A percentile compares a stretch with the other conserved stretches of the same genome.
Evolutionary conservation across 768 basidiomycete genomes (phyloP).

Genomic region (Termitomyces sp.): DNA sequence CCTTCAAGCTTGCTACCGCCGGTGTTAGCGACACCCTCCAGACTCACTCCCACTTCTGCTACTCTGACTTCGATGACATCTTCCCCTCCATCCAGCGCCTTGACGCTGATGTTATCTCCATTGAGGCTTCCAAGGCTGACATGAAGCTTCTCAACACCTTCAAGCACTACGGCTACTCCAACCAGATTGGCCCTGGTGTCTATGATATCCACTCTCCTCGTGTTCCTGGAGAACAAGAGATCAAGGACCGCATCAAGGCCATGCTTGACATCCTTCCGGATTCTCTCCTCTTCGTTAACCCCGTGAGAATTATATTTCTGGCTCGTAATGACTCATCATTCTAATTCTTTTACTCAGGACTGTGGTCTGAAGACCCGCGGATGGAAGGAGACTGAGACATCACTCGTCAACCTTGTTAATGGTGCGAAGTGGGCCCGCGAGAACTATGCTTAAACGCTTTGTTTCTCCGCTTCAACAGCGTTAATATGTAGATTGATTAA

Average conservation of each 20-base stretch:
- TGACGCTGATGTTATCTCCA: conserved; percentile 98
- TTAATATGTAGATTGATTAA: conserved; percentile 57
- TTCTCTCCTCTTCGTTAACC: conserved; percentile 87
- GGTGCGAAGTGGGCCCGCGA: conserved; percentile 93
- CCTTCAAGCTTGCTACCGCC: conserved; percentile 95
- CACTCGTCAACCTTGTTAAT: conserved; percentile 79
- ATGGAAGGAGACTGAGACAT: conserved; percentile 96
- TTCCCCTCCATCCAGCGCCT: conserved; percentile 96
- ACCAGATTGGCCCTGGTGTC: conserved; percentile 97
- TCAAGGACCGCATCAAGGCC: conserved; percentile 83
- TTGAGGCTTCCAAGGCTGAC: conserved; percentile 97
- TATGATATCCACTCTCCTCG: conserved; percentile 99
- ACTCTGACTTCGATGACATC: conserved; percentile 98
- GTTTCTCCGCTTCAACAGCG: conserved; percentile 87
- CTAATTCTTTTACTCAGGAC: conserved; percentile 40
- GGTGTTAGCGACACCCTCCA: conserved; percentile 93
- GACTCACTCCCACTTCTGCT: conserved; percentile 99
- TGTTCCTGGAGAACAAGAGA: conserved; percentile 90
- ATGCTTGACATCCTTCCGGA: conserved; percentile 81
- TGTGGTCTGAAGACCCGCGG: conserved; percentile 99
- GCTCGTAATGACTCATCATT: conserved; percentile 1
- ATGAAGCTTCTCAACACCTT: conserved; percentile 96
- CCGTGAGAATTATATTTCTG: conserved; percentile 34
- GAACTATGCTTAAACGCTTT: conserved; percentile 60
- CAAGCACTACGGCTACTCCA: conserved; percentile 92